Base-by-base conservation (phyloP, 345 rosid genomes). In the Anacardium occidentale region DNA sequence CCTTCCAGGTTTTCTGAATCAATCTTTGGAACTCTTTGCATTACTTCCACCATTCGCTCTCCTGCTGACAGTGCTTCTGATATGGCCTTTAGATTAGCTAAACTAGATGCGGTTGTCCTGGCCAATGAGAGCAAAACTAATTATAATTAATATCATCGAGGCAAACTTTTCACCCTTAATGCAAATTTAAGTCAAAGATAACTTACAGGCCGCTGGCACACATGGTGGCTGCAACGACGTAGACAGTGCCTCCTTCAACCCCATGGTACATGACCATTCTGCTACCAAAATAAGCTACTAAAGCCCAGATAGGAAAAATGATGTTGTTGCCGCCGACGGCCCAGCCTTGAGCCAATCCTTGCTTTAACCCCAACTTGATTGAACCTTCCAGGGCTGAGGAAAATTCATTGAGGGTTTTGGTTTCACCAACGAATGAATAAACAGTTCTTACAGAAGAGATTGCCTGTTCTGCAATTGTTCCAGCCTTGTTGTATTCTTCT, bases 371-470 rank as follows among this genome's bases (percentile, higher is more conserved):
- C 44, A 88, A 56, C 73, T 87, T 83, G 58, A 89, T 84, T 0
- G 86, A 83, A 0, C 83, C 79, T 71, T 87, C 77, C 1, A 89
- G 79, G 3, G 93, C 87, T 3, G 85, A 74, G 26, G 95, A 88
- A 78, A 88, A 91, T 2, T 86, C 87, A 0, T 77, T 45, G 34
- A 79, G 66, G 0, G 88, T 85, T 70, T 87, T 93, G 74, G n/a
- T 77, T 66, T 91, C 89, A 1, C 90, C 91, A 2, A 83, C 87
- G 64, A 89, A 93, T 18, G 98, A 87, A 79, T 84, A 91, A 15
- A 91, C 97, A 1, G 98, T 93, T 37, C 96, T 81, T 21, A 93
- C 69, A 0, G 97, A 91, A 47, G 97, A 93, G 12, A 91, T 75
- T 0, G 97, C 93, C 57, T 88, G 96, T 73, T 91, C 97, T 34